Base-by-base conservation (phyloP, 208 protist genomes). In the Leishmania tarentolae region DNA sequence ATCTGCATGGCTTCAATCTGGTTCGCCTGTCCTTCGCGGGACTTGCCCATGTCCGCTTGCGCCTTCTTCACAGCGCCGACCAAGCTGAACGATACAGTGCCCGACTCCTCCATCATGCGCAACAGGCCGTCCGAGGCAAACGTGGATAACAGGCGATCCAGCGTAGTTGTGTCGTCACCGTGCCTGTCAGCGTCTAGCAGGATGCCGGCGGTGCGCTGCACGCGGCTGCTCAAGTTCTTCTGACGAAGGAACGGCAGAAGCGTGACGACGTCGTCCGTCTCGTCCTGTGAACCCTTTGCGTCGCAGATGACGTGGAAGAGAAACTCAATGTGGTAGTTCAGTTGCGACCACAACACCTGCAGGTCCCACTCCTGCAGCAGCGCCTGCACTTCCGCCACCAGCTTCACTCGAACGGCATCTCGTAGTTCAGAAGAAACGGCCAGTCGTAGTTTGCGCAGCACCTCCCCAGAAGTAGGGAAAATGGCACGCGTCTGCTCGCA, bases 271-370 rank as follows among this genome's bases (percentile, higher is more conserved):
- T 94, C 90, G 75, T 91, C 87, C 24, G 74, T 70, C 76, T 94
- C 91, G 53, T 91, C 88, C 65, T 93, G 88, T 21, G 83, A 76
- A 70, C 93, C 90, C 52, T 92, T 93, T 21, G 91, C 90, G 70
- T 93, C 92, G 78, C 93, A 94, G 5, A 97, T 85, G 2, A 95
- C 88, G 74, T 89, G 88, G 80, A 93, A 93, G 71, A 97, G 74
- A 47, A 93, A 82, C 82, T 97, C 92, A 66, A 96, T 86, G 81
- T 95, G 89, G 80, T 93, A 97, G 82, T 93, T 90, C 44, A 97
- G 79, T 85, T 97, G 94, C n/a, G 91, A 83, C 86, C 91, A 94
- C 53, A 97, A 78, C 56, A 90, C 89, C 68, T 91, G 86, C 74
- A 95, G 78, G 76, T 95, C 91, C 92, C 94, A 97, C 59, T 94